Conservation (phyloP, 495 filamentous ascomycete genomes). For the Lophiostoma macrostomum region DNA sequence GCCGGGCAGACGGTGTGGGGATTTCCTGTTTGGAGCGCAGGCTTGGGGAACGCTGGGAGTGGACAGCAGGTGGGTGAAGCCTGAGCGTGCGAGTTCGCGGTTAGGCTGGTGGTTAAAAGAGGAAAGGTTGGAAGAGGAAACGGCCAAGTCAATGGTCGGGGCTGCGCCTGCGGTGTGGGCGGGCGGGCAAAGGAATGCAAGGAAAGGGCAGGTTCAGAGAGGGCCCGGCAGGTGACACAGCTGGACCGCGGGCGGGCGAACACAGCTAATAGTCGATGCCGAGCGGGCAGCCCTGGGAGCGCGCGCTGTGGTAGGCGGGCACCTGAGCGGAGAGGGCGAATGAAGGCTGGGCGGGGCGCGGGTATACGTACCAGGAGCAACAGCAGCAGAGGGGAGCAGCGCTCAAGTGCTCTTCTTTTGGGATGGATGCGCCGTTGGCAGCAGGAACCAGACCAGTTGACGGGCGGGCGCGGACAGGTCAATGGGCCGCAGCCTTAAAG, state of each 20-base stretch:
- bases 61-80: slow-evolving; percentile 9
- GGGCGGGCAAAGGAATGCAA: slow-evolving; percentile 33
- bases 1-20: slow-evolving; percentile 32
- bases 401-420: too few species aligned
- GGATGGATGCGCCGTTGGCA: too few species aligned
- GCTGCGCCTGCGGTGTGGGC: slow-evolving; percentile 17
- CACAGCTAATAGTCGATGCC: slow-evolving; percentile 16
- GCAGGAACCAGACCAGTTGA: not conserved
- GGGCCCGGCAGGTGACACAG: slow-evolving; percentile 14
- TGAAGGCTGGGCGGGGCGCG: too few species aligned
- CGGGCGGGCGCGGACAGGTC: slow-evolving; percentile 8
- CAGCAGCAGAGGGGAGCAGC: too few species aligned
- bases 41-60: slow-evolving; percentile 3
- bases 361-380: slow-evolving; percentile 10
- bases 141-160: slow-evolving; percentile 21
- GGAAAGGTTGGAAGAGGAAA: slow-evolving; percentile 34
- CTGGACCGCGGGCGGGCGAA: not conserved
- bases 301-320: too few species aligned
- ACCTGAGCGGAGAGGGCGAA: too few species aligned
- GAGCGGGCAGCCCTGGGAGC: too few species aligned
- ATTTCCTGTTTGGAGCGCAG: slow-evolving; percentile 35
- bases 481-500: not conserved
- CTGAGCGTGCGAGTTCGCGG: slow-evolving; percentile 4
- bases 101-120: slow-evolving; percentile 27
- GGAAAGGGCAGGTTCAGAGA: slow-evolving; percentile 18